These are phyloP conservation scores for Penicillium antarcticum DNA, from an alignment of 495 filamentous ascomycete species.

Conservation along the genomic window DNA sequence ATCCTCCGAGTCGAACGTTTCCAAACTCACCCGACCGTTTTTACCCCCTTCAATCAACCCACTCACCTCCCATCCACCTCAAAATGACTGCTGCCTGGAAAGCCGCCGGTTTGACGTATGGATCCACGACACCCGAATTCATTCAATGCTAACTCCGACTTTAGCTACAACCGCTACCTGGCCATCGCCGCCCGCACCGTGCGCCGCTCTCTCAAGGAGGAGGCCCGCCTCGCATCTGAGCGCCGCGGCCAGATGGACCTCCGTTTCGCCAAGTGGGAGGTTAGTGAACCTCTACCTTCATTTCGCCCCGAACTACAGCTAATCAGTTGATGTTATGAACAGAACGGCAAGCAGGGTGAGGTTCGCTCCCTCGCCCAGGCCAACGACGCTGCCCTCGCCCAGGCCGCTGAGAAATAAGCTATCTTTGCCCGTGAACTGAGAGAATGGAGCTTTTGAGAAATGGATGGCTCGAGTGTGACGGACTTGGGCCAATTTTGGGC, in stretches of 20 bases:
- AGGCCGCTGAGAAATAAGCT: slow-evolving; percentile 44
- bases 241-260: slow-evolving; percentile 86
- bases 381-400: slow-evolving; percentile 59
- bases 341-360: slow-evolving; percentile 98
- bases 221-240: slow-evolving; percentile 80
- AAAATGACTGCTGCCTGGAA: slow-evolving; percentile 99
- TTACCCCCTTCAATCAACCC: slow-evolving; percentile 30
- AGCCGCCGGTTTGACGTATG: slow-evolving; percentile 93
- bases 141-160: slow-evolving; percentile 29
- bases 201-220: slow-evolving; percentile 91
- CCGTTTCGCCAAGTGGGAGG: slow-evolving; percentile 94
- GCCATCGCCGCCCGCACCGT: slow-evolving; percentile 54
- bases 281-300: slow-evolving; percentile 35
- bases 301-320: slow-evolving; percentile 10
- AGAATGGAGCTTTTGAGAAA: slow-evolving; percentile 19
- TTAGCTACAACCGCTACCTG: slow-evolving; percentile 55
- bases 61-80: slow-evolving; percentile 38
- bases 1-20: slow-evolving; percentile 40
- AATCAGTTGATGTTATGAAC: slow-evolving; percentile 16
- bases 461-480: slow-evolving; percentile 13
- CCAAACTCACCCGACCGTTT: slow-evolving; percentile 34
- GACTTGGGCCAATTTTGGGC: slow-evolving; percentile 16
- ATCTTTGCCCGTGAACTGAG: slow-evolving; percentile 1
- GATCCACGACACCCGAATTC: neutral
- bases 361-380: slow-evolving; percentile 68